Percentiles rank a stretch among this genome's conserved stretches.
Evolutionary conservation across 2,329 filamentous ascomycete species (phyloP).

Genomic region (Pseudophaeomoniella oleicola): DNA sequence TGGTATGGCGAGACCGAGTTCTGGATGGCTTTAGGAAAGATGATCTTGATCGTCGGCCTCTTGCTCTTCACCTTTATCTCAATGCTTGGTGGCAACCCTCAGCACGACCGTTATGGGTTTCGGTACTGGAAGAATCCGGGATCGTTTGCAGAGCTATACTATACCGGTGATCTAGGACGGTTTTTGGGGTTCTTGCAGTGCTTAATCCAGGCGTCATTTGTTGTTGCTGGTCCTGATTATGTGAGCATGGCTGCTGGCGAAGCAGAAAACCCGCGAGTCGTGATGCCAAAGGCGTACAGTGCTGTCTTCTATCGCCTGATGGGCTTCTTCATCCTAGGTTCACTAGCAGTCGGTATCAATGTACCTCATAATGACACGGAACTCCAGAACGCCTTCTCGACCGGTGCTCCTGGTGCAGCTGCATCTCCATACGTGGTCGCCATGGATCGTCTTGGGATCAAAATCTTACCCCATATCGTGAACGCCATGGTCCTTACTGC

Average conservation of each 20-base stretch:
- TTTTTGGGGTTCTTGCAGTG: conserved; percentile 67
- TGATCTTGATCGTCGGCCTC: conserved; percentile 56
- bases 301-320: conserved; percentile 67
- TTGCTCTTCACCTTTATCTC: conserved; percentile 66
- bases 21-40: conserved; percentile 55
- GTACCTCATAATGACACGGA: conserved; percentile 54
- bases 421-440: conserved; percentile 51
- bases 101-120: conserved; percentile 58
- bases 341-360: conserved; percentile 56
- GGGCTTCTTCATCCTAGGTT: conserved; percentile 60
- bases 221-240: conserved; percentile 53
- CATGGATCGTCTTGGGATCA: conserved; percentile 51
- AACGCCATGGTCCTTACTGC: conserved; percentile 59
- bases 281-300: conserved; percentile 62
- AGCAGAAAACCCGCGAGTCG: conserved; percentile 52
- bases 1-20: conserved; percentile 72
- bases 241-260: conserved; percentile 53
- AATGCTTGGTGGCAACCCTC: conserved; percentile 71
- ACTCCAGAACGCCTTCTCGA: conserved; percentile 45
- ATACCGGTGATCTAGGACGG: conserved; percentile 49
- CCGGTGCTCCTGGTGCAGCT: conserved; percentile 49
- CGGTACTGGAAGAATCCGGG: conserved; percentile 53
- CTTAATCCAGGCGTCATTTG: conserved; percentile 56
- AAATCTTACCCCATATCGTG: conserved; percentile 53
- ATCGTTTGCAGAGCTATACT: conserved; percentile 53